Evolutionary conservation across 768 basidiomycete species (phyloP), one percentile per base, ranked within the genome.

Genomic region (Suillus luteus): DNA sequence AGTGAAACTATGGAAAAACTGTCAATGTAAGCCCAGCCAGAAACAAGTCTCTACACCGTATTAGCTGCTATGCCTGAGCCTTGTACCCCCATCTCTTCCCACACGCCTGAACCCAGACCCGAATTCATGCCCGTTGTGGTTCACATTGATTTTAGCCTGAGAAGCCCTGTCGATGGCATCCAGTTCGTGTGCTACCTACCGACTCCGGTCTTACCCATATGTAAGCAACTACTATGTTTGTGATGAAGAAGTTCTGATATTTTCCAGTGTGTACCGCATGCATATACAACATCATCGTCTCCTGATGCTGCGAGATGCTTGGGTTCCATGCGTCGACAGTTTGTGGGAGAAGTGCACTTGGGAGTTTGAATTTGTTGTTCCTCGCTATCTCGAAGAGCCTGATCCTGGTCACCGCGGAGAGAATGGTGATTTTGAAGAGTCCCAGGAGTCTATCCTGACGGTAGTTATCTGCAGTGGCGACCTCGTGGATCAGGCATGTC

Each of bases 301-400:
- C 89, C 95, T 7, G 93, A 96, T 72, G 84, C 93, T 19, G 95
- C 96, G n/a, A 83, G 97, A 71, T 95, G 93, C n/a, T 70, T 99
- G 97, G 97, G 89, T 98, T n/a, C 97, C 97, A 15, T 99, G 97
- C 70, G 77, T 98, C 22, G 97, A 99, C 75, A 92, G 87, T 69
- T 76, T 95, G 24, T 96, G 95, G 93, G 96, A 97, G 76, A 90
- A 93, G 70, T 97, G 93, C 69, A 96, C 96, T 8, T 99, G 97
- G 97, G 97, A 99, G 71, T 91, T 99, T 62, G 94, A 98, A 75
- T 93, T 97, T 74, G 87, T 97, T 59, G 96, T 97, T 40, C 95
- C 96, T 58, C 83, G 89, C 67, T 89, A 87, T 71, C 78, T 93
- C 15, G 89, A 93, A 72, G 91, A 91, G 65, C 66, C 66, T 10